phyloP scores from a whole-genome alignment of 2,329 filamentous ascomycete genomes.

The Colletotrichum chlorophyti region DNA sequence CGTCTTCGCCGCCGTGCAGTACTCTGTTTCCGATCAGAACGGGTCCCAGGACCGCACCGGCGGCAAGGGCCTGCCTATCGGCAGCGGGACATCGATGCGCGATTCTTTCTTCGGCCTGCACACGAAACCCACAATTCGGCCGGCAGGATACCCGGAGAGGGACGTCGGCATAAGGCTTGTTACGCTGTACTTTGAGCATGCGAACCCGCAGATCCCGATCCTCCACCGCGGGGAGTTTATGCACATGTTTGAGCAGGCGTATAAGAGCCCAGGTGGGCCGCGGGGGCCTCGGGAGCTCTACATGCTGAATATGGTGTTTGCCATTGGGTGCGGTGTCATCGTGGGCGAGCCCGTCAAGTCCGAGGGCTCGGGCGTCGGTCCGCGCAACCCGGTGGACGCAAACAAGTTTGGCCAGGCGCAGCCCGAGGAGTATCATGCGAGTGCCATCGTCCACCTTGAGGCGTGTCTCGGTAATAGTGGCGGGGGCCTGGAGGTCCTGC shows the following conservation, averaged over 20 bases:
- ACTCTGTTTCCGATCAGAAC: conserved; percentile 67
- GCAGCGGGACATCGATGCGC: conserved; percentile 80
- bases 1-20: conserved; percentile 91
- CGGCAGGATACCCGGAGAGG: conserved; percentile 82
- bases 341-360: conserved; percentile 69
- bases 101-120: conserved; percentile 98
- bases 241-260: conserved; percentile 84
- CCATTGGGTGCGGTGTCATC: conserved; percentile 93
- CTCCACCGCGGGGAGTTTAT: conserved; percentile 90
- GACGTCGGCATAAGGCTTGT: conserved; percentile 77
- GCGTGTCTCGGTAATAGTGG: conserved; percentile 83
- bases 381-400: conserved; percentile 34
- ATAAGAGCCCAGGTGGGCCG: conserved; percentile 69
- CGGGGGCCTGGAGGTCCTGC: conserved; percentile 90
- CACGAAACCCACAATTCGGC: conserved; percentile 85
- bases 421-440: conserved; percentile 95
- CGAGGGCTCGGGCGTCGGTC: conserved; percentile 43
- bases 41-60: conserved; percentile 49
- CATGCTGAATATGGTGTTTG: conserved; percentile 95
- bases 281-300: conserved; percentile 85
- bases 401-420: conserved; percentile 63
- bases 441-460: conserved; percentile 90
- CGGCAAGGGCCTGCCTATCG: conserved; percentile 53
- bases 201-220: conserved; percentile 94
- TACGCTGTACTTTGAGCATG: conserved; percentile 91